A percentile compares a stretch with the other conserved stretches of the same genome.
phyloP scores from a whole-genome alignment of 805 yeast species.

The Candida xiaguanensis region DNA sequence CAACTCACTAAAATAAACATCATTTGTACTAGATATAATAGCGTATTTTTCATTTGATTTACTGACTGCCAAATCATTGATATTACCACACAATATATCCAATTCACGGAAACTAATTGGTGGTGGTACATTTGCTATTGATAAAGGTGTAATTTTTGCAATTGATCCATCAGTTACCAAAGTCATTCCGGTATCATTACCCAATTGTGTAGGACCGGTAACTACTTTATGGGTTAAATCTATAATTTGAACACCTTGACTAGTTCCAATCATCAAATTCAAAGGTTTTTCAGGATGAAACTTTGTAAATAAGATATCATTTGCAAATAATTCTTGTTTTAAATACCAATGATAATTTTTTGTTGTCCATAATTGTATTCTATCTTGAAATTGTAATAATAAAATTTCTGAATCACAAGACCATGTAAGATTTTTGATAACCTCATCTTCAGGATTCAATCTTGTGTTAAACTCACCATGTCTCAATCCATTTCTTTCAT shows the following conservation, averaged over 20 bases:
- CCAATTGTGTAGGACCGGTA: slow-evolving; percentile 65
- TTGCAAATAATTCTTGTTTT: slow-evolving; percentile 63
- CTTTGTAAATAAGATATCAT: slow-evolving; percentile 41
- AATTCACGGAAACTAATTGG: slow-evolving; percentile 78
- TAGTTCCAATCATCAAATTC: slow-evolving; percentile 64
- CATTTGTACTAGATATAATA: slow-evolving; percentile 45
- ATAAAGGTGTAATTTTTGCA: slow-evolving; percentile 75
- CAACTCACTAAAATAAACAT: slow-evolving; percentile 39
- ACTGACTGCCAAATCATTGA: slow-evolving; percentile 64
- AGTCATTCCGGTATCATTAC: slow-evolving; percentile 73
- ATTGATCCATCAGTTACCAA: slow-evolving; percentile 76
- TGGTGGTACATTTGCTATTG: slow-evolving; percentile 89
- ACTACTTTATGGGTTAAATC: slow-evolving; percentile 63
- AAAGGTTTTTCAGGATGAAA: slow-evolving; percentile 93
- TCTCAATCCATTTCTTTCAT: slow-evolving; percentile 89
- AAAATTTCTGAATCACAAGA: slow-evolving; percentile 75
- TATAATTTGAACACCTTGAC: slow-evolving; percentile 49
- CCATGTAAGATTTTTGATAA: slow-evolving; percentile 64
- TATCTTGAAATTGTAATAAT: slow-evolving; percentile 58
- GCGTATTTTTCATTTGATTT: slow-evolving; percentile 57
- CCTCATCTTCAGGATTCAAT: slow-evolving; percentile 44
- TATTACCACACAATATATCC: slow-evolving; percentile 42
- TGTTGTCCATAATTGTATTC: slow-evolving; percentile 84
- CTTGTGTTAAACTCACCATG: slow-evolving; percentile 81
- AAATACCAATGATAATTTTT: slow-evolving; percentile 96